phyloP scores from a whole-genome alignment of 2,329 filamentous ascomycete species.

The Colletotrichum spaethianum region DNA sequence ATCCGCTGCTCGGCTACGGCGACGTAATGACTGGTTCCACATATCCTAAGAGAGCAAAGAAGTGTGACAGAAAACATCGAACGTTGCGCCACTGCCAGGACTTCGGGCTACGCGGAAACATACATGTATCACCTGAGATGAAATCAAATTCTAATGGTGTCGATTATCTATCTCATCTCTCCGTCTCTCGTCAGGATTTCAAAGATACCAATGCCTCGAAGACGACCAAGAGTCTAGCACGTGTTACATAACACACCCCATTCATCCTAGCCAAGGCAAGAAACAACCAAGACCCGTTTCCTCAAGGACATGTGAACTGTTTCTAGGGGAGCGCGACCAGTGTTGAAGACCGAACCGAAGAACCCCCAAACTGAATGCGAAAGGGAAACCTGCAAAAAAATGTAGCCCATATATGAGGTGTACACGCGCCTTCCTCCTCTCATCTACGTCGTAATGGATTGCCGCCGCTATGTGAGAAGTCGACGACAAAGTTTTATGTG shows the following conservation, averaged over 20 bases:
- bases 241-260: constrained; percentile 20
- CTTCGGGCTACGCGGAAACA: background rate
- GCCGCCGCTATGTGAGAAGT: constrained; percentile 2
- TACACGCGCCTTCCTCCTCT: background rate
- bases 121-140: background rate
- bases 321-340: background rate
- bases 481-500: constrained; percentile 28
- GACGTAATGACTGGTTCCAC: background rate
- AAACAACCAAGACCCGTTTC: constrained; percentile 6
- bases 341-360: background rate
- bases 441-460: constrained; percentile 22
- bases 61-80: background rate
- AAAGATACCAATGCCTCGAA: constrained; percentile 15
- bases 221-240: constrained; percentile 11
- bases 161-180: constrained; percentile 22
- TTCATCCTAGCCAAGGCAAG: constrained; percentile 26
- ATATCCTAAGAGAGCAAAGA: background rate
- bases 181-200: background rate
- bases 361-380: constrained; percentile 13
- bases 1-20: background rate
- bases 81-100: background rate
- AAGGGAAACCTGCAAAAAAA: constrained; percentile 22
- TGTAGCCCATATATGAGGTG: constrained; percentile 30
- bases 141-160: constrained; percentile 7
- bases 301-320: background rate